Evolutionary conservation across 75 land plant species (phyloP).

Genomic region (Picea glauca): DNA sequence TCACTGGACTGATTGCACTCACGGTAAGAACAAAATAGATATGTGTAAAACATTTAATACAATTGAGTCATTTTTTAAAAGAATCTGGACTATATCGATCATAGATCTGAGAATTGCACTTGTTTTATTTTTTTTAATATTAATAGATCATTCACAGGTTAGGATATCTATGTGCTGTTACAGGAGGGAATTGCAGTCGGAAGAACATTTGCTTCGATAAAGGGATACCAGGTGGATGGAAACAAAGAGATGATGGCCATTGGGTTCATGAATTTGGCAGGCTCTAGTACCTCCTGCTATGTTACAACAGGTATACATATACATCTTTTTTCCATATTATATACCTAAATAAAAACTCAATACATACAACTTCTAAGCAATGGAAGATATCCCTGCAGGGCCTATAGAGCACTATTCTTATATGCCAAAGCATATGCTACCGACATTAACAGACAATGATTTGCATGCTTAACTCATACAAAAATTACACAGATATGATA

Average conservation of each 20-base stretch:
- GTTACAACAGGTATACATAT: conserved; percentile 23
- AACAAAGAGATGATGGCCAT: conserved; percentile 80
- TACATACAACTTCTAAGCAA: no score
- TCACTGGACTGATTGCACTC: not conserved
- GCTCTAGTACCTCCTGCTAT: conserved; percentile 68
- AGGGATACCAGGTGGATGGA: conserved; percentile 77
- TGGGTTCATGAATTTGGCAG: conserved; percentile 71
- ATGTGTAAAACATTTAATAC: no score
- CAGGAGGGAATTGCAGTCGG: conserved; percentile 80
- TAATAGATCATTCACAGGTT: no score
- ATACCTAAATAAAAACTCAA: no score
- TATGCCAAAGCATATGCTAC: not conserved
- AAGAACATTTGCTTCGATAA: conserved; percentile 72
- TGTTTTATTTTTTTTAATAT: no score
- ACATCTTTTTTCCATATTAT: no score
- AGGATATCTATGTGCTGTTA: not conserved
- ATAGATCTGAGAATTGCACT: no score
- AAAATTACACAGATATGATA: no score
- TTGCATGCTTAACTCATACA: no score
- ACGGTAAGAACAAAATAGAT: not conserved
- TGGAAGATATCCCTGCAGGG: not conserved
- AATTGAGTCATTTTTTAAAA: no score
- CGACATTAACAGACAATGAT: no score
- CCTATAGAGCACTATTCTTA: not conserved
- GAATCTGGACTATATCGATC: no score